Evolutionary conservation across 331 rosid genomes (phyloP).

Genomic region (Cydonia oblonga): DNA sequence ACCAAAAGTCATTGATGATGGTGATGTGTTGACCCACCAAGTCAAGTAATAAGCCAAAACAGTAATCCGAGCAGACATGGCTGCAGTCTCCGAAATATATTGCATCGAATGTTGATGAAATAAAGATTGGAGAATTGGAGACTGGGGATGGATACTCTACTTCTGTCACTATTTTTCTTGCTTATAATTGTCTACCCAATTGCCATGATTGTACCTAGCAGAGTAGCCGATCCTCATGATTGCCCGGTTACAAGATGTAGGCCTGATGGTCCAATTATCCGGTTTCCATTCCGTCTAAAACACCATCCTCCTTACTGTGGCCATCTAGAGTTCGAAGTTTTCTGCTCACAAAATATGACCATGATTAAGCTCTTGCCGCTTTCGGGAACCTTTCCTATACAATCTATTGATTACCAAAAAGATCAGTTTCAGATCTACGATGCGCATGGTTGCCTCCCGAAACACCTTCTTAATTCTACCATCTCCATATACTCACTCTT

Average conservation of each 20-base stretch:
- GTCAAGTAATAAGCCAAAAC: too few relatives aligned
- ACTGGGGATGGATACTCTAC: background rate
- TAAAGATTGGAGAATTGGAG: too few relatives aligned
- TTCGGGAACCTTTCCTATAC: background rate
- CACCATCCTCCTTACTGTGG: background rate
- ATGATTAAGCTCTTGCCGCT: background rate
- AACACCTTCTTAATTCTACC: background rate
- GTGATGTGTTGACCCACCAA: too few relatives aligned
- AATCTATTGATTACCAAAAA: rapidly evolving
- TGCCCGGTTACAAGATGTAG: background rate
- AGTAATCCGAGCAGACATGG: too few relatives aligned
- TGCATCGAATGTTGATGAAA: background rate
- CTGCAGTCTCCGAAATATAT: background rate
- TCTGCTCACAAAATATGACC: background rate
- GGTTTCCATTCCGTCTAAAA: background rate
- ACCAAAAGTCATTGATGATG: too few relatives aligned
- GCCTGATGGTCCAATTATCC: background rate
- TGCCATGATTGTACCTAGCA: background rate
- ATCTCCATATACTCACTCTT: background rate
- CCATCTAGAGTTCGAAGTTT: background rate
- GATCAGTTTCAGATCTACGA: background rate
- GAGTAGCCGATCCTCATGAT: background rate
- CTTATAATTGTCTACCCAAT: background rate
- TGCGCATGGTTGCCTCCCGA: background rate
- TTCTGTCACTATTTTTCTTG: background rate